Conservation (phyloP, 2,329 filamentous ascomycete genomes). For the Fusarium nodosum region DNA sequence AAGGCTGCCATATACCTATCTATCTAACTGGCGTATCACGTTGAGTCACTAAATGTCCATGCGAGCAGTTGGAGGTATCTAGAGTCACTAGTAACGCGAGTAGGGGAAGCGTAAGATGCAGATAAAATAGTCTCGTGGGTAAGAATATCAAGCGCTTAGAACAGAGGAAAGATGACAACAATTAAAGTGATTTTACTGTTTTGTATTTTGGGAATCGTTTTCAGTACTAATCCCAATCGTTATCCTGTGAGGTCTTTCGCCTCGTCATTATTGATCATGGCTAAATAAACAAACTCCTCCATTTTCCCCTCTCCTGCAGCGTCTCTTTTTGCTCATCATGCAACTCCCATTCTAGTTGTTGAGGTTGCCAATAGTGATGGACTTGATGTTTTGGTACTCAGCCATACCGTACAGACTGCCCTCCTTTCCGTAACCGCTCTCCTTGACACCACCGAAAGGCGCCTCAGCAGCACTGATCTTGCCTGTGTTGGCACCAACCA, state of each 20-base stretch:
- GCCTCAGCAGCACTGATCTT: slow-evolving; percentile 54
- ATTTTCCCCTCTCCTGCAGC: slow-evolving; percentile 3
- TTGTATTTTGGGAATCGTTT: slow-evolving; percentile 17
- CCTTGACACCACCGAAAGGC: slow-evolving; percentile 55
- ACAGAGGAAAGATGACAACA: background rate
- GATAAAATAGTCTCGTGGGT: too few relatives aligned
- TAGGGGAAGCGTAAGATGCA: background rate
- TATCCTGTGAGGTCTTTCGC: slow-evolving; percentile 30
- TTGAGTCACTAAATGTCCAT: background rate
- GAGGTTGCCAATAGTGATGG: slow-evolving; percentile 54
- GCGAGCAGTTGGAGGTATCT: background rate
- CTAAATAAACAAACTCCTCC: slow-evolving; percentile 39
- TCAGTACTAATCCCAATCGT: slow-evolving; percentile 16
- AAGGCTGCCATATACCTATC: background rate
- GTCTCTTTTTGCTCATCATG: slow-evolving; percentile 9
- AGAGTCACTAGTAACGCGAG: background rate
- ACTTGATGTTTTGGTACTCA: slow-evolving; percentile 63
- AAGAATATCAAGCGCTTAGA: background rate
- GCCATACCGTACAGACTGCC: slow-evolving; percentile 62
- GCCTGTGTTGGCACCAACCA: slow-evolving; percentile 69
- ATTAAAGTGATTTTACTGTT: slow-evolving; percentile 21
- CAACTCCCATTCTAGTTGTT: slow-evolving; percentile 34
- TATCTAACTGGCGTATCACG: background rate
- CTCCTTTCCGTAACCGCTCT: slow-evolving; percentile 55
- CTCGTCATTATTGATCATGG: slow-evolving; percentile 46